These are phyloP conservation scores for Cryomyces minteri DNA, from an alignment of 495 filamentous ascomycete species.

Conservation along the genomic window DNA sequence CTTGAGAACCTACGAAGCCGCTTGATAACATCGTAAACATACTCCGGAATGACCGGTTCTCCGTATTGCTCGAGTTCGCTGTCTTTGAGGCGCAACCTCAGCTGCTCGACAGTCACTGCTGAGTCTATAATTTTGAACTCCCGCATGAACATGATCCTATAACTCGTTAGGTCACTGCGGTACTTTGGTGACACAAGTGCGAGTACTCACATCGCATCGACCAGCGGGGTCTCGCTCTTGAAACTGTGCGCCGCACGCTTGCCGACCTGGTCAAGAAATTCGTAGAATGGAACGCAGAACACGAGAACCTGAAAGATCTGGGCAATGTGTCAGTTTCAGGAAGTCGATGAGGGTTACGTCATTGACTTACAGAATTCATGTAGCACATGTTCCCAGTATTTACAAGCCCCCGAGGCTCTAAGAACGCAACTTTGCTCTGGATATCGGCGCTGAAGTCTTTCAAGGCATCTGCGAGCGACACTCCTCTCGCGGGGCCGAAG, in stretches of 20 bases:
- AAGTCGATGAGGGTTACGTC: constrained; percentile 1
- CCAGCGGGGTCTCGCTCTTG: constrained; percentile 80
- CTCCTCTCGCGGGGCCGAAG: constrained; percentile 30
- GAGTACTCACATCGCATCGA: constrained; percentile 71
- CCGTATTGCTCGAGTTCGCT: constrained; percentile 81
- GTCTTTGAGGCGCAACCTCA: constrained; percentile 53
- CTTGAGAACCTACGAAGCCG: constrained; percentile 72
- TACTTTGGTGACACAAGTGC: neutral
- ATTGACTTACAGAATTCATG: constrained; percentile 83
- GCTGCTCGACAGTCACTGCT: constrained; percentile 50
- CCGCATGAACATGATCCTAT: constrained; percentile 85
- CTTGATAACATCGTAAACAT: constrained; percentile 83
- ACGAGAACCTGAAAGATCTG: constrained; percentile 86
- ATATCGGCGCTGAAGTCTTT: constrained; percentile 42
- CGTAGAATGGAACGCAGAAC: constrained; percentile 85
- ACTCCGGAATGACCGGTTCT: constrained; percentile 81
- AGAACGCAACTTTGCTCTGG: constrained; percentile 51
- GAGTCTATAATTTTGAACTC: constrained; percentile 81
- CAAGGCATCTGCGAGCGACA: constrained; percentile 55
- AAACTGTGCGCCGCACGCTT: constrained; percentile 76
- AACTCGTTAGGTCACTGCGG: neutral
- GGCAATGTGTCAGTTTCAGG: neutral
- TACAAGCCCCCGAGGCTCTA: constrained; percentile 86
- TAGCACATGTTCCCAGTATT: constrained; percentile 99
- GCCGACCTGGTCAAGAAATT: constrained; percentile 75